Percentiles rank a stretch among this genome's conserved stretches.
Conservation (phyloP, 2,329 filamentous ascomycete species). For the Moelleriella libera region DNA sequence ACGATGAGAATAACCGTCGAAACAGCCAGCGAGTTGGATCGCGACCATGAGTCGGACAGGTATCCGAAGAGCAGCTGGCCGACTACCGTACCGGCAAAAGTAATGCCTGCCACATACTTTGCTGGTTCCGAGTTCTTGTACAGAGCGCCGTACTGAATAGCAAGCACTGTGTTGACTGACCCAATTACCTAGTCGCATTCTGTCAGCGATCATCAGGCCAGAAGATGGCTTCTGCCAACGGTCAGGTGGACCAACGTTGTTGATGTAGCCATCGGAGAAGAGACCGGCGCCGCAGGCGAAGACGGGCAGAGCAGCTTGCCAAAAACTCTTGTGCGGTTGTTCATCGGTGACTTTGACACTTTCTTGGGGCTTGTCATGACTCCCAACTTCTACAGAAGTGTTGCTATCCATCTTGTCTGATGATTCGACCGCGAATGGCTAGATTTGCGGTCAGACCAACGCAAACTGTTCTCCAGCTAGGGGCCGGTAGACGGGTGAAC, state of each 20-base stretch:
- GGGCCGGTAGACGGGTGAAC: too few species aligned
- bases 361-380: background rate
- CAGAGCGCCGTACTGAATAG: slow-evolving; percentile 49
- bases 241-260: slow-evolving; percentile 47
- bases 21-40: slow-evolving; percentile 66
- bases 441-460: too few species aligned
- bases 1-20: slow-evolving; percentile 75
- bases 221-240: background rate
- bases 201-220: background rate
- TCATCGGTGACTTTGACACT: background rate
- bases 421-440: too few species aligned
- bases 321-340: slow-evolving; percentile 4
- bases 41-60: slow-evolving; percentile 70
- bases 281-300: slow-evolving; percentile 82
- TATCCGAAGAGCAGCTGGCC: slow-evolving; percentile 73
- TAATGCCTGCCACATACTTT: slow-evolving; percentile 66
- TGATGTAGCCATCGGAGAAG: slow-evolving; percentile 86
- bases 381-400: background rate
- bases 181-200: slow-evolving; percentile 55
- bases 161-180: slow-evolving; percentile 67
- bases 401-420: too few species aligned
- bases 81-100: slow-evolving; percentile 75
- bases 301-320: slow-evolving; percentile 39
- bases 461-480: too few species aligned
- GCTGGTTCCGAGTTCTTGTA: slow-evolving; percentile 57